Evolutionary conservation across 495 filamentous ascomycete species (phyloP).

Genomic region (Aeminium ludgeri): DNA sequence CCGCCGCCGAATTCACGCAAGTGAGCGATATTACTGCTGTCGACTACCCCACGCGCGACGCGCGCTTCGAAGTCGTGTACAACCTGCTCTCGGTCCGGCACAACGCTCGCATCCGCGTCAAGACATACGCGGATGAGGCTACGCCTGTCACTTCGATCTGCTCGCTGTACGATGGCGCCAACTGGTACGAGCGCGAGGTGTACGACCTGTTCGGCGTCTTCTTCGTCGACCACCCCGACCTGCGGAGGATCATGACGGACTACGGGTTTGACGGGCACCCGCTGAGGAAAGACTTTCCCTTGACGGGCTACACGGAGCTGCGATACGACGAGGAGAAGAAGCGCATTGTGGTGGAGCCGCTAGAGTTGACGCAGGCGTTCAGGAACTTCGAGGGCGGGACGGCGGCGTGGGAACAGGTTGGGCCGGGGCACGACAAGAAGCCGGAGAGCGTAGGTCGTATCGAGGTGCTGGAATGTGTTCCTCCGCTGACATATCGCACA

Average conservation of each 20-base stretch:
- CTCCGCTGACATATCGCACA: constrained; percentile 18
- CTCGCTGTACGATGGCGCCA: constrained; percentile 76
- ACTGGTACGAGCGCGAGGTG: constrained; percentile 97
- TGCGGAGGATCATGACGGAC: constrained; percentile 97
- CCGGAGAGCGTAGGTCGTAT: constrained; percentile 47
- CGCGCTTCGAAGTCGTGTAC: constrained; percentile 97
- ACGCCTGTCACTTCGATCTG: constrained; percentile 84
- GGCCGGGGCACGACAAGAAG: constrained; percentile 57
- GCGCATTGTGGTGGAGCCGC: constrained; percentile 89
- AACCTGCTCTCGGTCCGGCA: constrained; percentile 89
- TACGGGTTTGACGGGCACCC: constrained; percentile 99
- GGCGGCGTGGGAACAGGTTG: constrained; percentile 78
- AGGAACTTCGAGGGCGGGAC: constrained; percentile 75
- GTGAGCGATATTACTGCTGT: constrained; percentile 82
- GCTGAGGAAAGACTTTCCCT: constrained; percentile 90
- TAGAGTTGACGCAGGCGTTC: constrained; percentile 97
- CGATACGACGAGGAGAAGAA: constrained; percentile 99
- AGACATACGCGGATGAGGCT: constrained; percentile 96
- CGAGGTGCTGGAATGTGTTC: constrained; percentile 4
- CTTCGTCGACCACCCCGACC: constrained; percentile 86
- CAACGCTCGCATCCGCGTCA: constrained; percentile 91
- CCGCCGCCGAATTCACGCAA: constrained; percentile 89
- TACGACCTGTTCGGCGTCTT: constrained; percentile 98
- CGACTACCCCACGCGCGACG: constrained; percentile 84
- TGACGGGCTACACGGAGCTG: constrained; percentile 97